phyloP scores from a whole-genome alignment of 2,329 filamentous ascomycete species.

The Monilinia polystroma region DNA sequence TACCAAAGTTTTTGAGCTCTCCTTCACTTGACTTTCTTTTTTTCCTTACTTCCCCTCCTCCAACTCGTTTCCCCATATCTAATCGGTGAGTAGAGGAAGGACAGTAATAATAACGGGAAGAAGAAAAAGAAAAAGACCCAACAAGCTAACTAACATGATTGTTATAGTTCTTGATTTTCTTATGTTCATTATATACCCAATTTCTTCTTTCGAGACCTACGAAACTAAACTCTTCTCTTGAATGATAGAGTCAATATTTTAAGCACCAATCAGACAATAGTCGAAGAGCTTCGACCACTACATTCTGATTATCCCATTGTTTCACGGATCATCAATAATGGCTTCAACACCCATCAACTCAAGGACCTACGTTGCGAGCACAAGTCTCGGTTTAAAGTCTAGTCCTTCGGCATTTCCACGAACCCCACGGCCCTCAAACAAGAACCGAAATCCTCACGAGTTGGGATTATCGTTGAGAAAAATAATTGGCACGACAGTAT shows the following conservation, averaged over 20 bases:
- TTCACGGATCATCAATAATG: constrained; percentile 38
- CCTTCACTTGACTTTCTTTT: neutral
- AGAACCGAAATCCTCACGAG: constrained; percentile 50
- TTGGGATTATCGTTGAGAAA: constrained; percentile 71
- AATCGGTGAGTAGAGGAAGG: constrained; percentile 1
- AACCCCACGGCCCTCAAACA: constrained; percentile 60
- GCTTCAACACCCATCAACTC: constrained; percentile 40
- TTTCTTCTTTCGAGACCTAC: neutral
- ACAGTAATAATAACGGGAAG: neutral
- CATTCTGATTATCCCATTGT: neutral
- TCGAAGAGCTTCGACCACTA: constrained; percentile 14
- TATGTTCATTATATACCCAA: constrained; percentile 13
- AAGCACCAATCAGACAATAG: constrained; percentile 7
- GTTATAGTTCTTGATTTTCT: constrained; percentile 12
- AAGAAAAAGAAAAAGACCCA: neutral
- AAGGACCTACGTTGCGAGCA: constrained; percentile 39
- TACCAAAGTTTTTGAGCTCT: neutral
- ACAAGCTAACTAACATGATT: constrained; percentile 9
- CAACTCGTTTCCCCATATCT: neutral
- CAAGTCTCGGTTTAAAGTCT: constrained; percentile 52
- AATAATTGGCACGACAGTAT: constrained; percentile 88
- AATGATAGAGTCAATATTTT: neutral
- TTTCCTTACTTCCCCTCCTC: neutral
- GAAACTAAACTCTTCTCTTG: neutral
- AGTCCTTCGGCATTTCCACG: constrained; percentile 71